Percentiles rank a stretch among this genome's conserved stretches.
Conservation (phyloP, 208 protist species). For the Leishmania aethiopica region DNA sequence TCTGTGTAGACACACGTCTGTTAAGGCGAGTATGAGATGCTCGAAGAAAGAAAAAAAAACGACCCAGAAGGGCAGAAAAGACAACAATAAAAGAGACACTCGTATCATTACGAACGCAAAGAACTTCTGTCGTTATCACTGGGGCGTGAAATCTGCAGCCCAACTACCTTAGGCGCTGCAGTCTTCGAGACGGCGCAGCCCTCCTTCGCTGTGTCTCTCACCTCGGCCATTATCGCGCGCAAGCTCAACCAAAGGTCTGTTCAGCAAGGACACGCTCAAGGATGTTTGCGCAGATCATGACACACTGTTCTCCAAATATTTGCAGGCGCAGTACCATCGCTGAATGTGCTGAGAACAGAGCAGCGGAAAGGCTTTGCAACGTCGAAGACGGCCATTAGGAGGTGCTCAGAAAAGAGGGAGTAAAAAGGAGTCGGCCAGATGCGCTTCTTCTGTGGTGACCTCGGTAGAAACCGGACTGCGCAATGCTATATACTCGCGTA, state of each 20-base stretch:
- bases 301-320: background rate
- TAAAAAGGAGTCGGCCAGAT: background rate
- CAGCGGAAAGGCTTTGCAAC: background rate
- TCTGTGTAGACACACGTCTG: background rate
- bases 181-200: background rate
- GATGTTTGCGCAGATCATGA: background rate
- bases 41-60: background rate
- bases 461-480: background rate
- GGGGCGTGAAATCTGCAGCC: background rate
- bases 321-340: background rate
- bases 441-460: background rate
- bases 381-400: background rate
- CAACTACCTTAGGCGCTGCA: background rate
- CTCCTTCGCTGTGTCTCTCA: background rate
- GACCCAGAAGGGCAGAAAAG: background rate
- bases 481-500: background rate
- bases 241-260: background rate
- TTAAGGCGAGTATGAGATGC: background rate
- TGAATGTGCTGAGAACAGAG: background rate
- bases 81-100: background rate
- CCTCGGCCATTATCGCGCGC: background rate
- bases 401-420: background rate
- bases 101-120: background rate
- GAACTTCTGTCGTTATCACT: background rate
- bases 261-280: background rate